Percentiles rank a stretch among this genome's conserved stretches.
phyloP scores from a whole-genome alignment of 2,329 filamentous ascomycete species.

The Onygena corvina region DNA sequence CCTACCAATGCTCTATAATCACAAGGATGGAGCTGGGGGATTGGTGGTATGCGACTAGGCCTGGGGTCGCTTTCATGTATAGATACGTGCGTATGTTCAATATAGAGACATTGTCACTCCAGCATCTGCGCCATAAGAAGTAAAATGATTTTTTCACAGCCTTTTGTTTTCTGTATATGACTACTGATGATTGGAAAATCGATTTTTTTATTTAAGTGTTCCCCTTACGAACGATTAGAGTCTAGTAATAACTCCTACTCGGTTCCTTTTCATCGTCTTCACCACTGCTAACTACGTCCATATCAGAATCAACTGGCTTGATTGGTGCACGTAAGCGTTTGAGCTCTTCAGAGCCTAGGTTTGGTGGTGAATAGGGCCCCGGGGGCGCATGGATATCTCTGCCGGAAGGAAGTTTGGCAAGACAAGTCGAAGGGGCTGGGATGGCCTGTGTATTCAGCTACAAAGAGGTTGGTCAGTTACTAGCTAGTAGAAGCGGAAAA shows the following conservation, averaged over 20 bases:
- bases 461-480: neutral
- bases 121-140: neutral
- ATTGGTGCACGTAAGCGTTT: constrained; percentile 20
- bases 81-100: neutral
- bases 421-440: constrained; percentile 56
- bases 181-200: too few species aligned
- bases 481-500: neutral
- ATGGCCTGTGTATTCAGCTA: constrained; percentile 71
- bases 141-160: neutral
- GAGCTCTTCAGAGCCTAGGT: constrained; percentile 53
- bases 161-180: neutral
- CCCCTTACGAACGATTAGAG: too few species aligned
- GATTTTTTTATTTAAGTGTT: too few species aligned
- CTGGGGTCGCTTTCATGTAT: neutral
- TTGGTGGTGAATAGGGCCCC: constrained; percentile 54
- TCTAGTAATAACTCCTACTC: neutral
- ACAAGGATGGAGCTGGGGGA: neutral
- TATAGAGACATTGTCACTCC: neutral
- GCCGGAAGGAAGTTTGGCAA: constrained; percentile 73
- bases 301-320: constrained; percentile 5
- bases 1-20: too few species aligned
- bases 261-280: neutral
- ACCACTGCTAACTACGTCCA: constrained; percentile 9
- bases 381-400: constrained; percentile 64
- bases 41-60: neutral